Base-by-base conservation (phyloP, 169 alveolate species). In the Miamiensis avidus region DNA sequence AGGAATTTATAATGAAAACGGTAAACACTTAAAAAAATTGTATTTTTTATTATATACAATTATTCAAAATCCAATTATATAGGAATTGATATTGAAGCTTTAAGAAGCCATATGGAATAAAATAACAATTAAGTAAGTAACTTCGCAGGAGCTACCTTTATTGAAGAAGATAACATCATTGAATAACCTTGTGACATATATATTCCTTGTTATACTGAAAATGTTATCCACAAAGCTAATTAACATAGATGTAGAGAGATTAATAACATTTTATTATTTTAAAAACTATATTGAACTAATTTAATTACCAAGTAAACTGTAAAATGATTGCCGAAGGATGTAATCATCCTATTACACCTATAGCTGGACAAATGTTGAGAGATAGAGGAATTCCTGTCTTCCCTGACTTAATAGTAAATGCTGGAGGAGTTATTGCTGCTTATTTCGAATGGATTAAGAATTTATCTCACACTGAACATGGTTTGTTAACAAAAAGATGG, bases 271-370 rank as follows among this genome's bases (percentile, higher is more conserved):
- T 49, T 11, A 11, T 49, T 49, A 20, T 49, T 49, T 11, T 49
- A 49, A 49, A 49, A 11, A 49, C 20, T 49, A 49, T 11, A 49
- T 49, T 11, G 20, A 11, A 49, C 4, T 49, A 11, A 49, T 49
- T 11, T 11, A 49, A 49, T 49, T 49, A n/a, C n/a, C 20, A 11
- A 49, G 69, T 93, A 29, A 79, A 93, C 69, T 83, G 92, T 81
- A 93, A 89, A 84, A 88, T 91, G 25, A 82, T 93, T 25, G 91
- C 87, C 31, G 96, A 93, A 82, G 95, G 91, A 74, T 94, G 94
- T 29, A 93, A 93, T 76, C 90, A 90, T 69, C 94, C 96, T 25
- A 85, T 91, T 20, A 93, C 96, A 11, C 85, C 77, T 69, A 64
- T 81, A 74, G 96, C 93, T 64, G 95, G 89, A 83, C 89, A 93